Evolutionary conservation across 2,329 filamentous ascomycete genomes (phyloP), one percentile per base, ranked within the genome.

Genomic region (Onygena corvina): DNA sequence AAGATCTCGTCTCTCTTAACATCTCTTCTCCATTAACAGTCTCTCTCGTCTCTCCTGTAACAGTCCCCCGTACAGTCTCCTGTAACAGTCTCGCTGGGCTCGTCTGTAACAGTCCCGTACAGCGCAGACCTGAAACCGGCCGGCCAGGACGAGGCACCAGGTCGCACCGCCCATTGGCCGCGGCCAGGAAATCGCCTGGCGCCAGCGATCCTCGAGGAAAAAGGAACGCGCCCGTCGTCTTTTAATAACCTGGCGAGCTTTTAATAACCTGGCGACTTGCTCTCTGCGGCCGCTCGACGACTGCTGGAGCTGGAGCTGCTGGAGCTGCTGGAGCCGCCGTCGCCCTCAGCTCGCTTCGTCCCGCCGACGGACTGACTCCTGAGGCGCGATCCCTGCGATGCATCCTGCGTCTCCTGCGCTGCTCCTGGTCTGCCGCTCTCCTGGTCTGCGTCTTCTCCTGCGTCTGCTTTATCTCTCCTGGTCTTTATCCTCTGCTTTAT

Each of bases 271-370:
- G n/a, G n/a, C n/a, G n/a, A n/a, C n/a, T n/a, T n/a, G n/a, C n/a
- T n/a, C n/a, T n/a, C n/a, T n/a, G n/a, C n/a, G n/a, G n/a, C n/a
- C n/a, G n/a, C n/a, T n/a, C n/a, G n/a, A n/a, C n/a, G n/a, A n/a
- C n/a, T n/a, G n/a, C n/a, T n/a, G n/a, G n/a, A n/a, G n/a, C n/a
- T n/a, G n/a, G n/a, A n/a, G n/a, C n/a, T n/a, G n/a, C n/a, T n/a
- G n/a, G n/a, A n/a, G n/a, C 38, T 27, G 12, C 38, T 42, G 25
- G 38, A 42, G 38, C 38, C 38, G 38, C 38, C 36, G 36, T 21
- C 25, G 38, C 25, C 27, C 38, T 42, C 38, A 42, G 38, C 38
- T 42, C 38, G 38, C 38, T 42, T 42, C 29, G n/a, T 31, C 29
- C 9, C 29, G 9, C n/a, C 29, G 9, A 8, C 29, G 9, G 21